Base-by-base conservation (phyloP, 768 basidiomycete genomes). In the Favolaschia claudopus region DNA sequence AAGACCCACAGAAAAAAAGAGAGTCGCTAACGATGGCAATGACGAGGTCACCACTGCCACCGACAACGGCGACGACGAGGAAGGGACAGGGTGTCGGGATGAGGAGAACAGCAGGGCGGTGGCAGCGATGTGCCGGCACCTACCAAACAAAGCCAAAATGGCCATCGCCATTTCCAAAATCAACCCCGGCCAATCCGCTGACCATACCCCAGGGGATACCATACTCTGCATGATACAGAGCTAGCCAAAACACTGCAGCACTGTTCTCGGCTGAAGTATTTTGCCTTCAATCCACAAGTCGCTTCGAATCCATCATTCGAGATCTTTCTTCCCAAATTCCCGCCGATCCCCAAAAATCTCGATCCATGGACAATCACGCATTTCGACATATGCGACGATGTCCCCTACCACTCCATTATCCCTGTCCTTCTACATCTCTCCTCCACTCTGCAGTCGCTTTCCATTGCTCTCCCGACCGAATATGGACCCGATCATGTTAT, bases 151-250 rank as follows among this genome's bases (percentile, higher is more conserved):
- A n/a, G n/a, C n/a, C n/a, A n/a, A n/a, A n/a, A n/a, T n/a, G n/a
- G n/a, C n/a, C n/a, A n/a, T n/a, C n/a, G n/a, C n/a, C n/a, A n/a
- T n/a, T n/a, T n/a, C n/a, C n/a, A n/a, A n/a, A n/a, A n/a, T n/a
- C n/a, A n/a, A n/a, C n/a, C n/a, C n/a, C n/a, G n/a, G n/a, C n/a
- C n/a, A 7, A 20, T 69, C 5, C 25, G 62, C 42, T 55, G 58
- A 31, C 45, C 60, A 22, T 38, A 69, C 24, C 48, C 58, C 12
- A 37, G 44, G 13, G 55, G 54, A 2, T 66, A 63, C 27, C 58
- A 29, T 4, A 27, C 22, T 6, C 56, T 64, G 17, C 56, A 63
- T 27, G 29, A 58, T 36, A 12, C 9, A 10, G 48, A 58, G 28
- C 50, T 20, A 8, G 10, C 7, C 7, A 34, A 29, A 12, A 13